Evolutionary conservation across 179 eudicot genomes (phyloP).

Genomic region (Carnegiea gigantea): DNA sequence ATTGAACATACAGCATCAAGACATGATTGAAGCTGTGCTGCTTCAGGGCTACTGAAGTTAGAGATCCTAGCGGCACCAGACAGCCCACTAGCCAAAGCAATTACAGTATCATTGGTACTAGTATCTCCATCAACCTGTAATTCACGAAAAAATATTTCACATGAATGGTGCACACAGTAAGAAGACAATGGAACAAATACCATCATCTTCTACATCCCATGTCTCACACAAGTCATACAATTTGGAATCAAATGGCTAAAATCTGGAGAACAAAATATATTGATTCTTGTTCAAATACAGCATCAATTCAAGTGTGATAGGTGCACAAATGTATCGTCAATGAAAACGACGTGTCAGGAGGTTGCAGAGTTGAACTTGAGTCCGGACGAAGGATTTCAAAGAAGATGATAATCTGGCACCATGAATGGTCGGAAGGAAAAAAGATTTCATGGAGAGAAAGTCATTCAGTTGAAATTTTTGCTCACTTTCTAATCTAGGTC

Average conservation of each 20-base stretch:
- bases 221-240: slow-evolving; percentile 1
- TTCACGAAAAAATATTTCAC: slow-evolving; percentile 16
- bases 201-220: slow-evolving; percentile 7
- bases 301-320: not conserved
- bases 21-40: slow-evolving; percentile 75
- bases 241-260: too few species aligned
- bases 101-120: slow-evolving; percentile 93
- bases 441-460: not conserved
- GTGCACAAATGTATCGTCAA: not conserved
- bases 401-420: not conserved
- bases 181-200: not conserved
- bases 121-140: slow-evolving; percentile 98
- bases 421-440: not conserved
- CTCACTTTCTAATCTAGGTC: not conserved
- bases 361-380: not conserved
- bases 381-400: not conserved
- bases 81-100: slow-evolving; percentile 96
- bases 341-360: not conserved
- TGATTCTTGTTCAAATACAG: not conserved
- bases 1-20: slow-evolving; percentile 82
- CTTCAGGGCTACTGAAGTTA: slow-evolving; percentile 60
- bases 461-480: not conserved
- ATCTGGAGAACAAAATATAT: too few species aligned
- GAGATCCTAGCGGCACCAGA: slow-evolving; percentile 66
- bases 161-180: slow-evolving; percentile 5